Evolutionary conservation across 768 basidiomycete genomes (phyloP).

Genomic region (Arthromyces matolae): DNA sequence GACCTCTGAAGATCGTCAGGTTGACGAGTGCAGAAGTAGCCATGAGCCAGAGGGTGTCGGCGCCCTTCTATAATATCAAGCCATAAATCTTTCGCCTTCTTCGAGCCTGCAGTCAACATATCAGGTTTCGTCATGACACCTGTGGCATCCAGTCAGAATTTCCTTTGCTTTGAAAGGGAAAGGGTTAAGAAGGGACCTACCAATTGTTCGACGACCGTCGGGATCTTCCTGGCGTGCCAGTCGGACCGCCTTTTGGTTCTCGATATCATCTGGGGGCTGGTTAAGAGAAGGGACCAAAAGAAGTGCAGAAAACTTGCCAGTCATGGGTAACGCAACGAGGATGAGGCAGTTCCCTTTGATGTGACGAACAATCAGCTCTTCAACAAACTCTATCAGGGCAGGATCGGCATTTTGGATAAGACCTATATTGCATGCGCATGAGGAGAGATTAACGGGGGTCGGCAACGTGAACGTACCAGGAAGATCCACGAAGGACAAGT

Average conservation of each 20-base stretch:
- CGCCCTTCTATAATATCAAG: constrained; percentile 40
- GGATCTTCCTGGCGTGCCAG: constrained; percentile 46
- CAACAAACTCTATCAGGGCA: constrained; percentile 40
- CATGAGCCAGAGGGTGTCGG: constrained; percentile 33
- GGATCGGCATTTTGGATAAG: constrained; percentile 48
- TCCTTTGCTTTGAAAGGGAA: neutral
- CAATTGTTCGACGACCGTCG: constrained; percentile 48
- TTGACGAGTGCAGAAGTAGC: constrained; percentile 43
- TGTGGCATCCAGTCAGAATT: constrained; percentile 12
- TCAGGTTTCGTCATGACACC: constrained; percentile 59
- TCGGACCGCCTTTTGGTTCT: constrained; percentile 52
- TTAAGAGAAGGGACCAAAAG: neutral
- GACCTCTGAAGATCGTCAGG: constrained; percentile 35
- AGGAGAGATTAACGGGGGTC: no score
- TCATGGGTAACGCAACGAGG: constrained; percentile 51
- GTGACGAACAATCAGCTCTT: constrained; percentile 45
- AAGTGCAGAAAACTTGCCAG: constrained; percentile 31
- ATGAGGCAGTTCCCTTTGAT: constrained; percentile 52
- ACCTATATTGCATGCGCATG: no score
- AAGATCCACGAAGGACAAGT: constrained; percentile 37
- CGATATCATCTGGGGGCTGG: constrained; percentile 44
- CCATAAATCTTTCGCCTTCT: constrained; percentile 35
- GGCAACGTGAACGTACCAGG: constrained; percentile 26
- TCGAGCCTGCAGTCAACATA: constrained; percentile 35
- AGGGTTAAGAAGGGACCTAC: constrained; percentile 28